A percentile compares a stretch with the other conserved stretches of the same genome.
Evolutionary conservation across 192 early-diverging fungal species (phyloP).

Genomic region (Coemansia sp.): DNA sequence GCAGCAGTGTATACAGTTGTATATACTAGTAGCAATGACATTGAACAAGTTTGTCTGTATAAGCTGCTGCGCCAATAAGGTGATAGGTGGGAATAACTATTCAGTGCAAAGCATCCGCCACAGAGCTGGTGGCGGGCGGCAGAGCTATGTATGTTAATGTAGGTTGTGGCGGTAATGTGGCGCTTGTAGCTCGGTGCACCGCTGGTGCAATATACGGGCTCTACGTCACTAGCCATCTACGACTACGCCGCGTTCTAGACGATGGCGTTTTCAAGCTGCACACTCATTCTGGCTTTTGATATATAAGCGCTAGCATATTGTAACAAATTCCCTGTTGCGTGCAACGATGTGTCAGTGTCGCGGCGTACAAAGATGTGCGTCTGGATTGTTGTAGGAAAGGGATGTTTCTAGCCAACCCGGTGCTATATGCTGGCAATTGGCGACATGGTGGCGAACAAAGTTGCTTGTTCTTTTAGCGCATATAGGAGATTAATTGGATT

Average conservation of each 20-base stretch:
- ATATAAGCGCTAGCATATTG: background rate
- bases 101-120: background rate
- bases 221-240: background rate
- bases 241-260: background rate
- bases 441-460: background rate
- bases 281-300: background rate
- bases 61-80: background rate
- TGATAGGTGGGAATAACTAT: background rate
- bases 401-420: background rate
- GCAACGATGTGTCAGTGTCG: background rate
- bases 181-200: background rate
- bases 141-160: slow-evolving; percentile 2
- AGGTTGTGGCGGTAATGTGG: slow-evolving; percentile 5
- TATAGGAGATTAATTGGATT: background rate
- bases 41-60: background rate
- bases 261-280: background rate
- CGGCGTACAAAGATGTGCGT: background rate
- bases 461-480: background rate
- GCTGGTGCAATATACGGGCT: background rate
- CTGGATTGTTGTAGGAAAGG: background rate
- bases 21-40: background rate
- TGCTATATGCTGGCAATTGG: background rate
- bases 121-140: background rate
- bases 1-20: background rate
- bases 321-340: background rate